Base-by-base conservation (phyloP, 257 asterid species). In the Nyctanthes arbortristis region DNA sequence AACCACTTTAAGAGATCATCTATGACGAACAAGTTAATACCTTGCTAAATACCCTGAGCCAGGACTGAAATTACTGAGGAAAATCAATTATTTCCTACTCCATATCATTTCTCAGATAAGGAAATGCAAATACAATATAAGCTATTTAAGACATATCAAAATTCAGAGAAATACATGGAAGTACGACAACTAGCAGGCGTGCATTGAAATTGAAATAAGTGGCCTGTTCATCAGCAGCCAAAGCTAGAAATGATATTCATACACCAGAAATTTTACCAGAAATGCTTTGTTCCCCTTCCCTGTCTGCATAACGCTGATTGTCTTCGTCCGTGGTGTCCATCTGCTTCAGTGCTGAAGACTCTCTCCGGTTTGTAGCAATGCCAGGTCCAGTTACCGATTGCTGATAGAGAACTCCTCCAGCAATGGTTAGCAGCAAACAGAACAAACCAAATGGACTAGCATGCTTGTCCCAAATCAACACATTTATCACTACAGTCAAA, bases 391-490 rank as follows among this genome's bases (percentile, higher is more conserved):
- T 86, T 58, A 94, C 97, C 28, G 97, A 94, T 75, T 94, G 99
- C 91, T 91, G 99, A 77, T 94, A 94, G 29, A 94, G 76, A 76
- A 91, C 88, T 62, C 99, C 97, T 63, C 97, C 99, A 63, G 81
- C 85, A 79, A 89, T 72, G 4, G 99, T 94, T 59, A 86, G 11
- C 32, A 94, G 86, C 83, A 94, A 85, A 78, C 97, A 94, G 55
- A 88, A 65, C 84, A 94, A 75, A 61, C 97, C 99, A 35, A 89
- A 73, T n/a, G 96, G 97, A 66, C 87, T 86, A 34, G 99, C 93
- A 80, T 91, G 99, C 81, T 91, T 94, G 82, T 94, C 99, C 99
- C 99, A 94, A 66, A 94, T 91, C 85, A 81, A 33, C 79, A 94
- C 96, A 76, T 94, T 94, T 65, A 94, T 94, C 0, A 93, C 91